These are phyloP conservation scores for Coemansia sp. DNA, from an alignment of 192 early-diverging fungal genomes.

Conservation along the genomic window DNA sequence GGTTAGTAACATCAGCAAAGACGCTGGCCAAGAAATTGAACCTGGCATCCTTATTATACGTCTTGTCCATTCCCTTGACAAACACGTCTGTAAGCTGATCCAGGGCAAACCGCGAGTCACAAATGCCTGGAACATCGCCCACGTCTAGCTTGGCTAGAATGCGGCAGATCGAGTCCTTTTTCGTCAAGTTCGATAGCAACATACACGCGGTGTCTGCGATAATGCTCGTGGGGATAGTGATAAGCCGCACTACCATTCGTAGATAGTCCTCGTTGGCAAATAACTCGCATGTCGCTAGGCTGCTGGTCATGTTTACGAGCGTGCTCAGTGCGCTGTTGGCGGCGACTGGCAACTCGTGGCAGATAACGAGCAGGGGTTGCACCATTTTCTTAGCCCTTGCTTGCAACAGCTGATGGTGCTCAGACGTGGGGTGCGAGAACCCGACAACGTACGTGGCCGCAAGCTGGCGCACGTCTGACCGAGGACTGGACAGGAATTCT, in stretches of 20 bases:
- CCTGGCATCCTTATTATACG: constrained; percentile 79
- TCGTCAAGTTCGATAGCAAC: constrained; percentile 91
- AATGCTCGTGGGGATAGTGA: constrained; percentile 69
- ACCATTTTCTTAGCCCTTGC: constrained; percentile 64
- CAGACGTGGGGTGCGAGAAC: constrained; percentile 64
- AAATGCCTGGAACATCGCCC: constrained; percentile 34
- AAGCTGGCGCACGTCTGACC: constrained; percentile 81
- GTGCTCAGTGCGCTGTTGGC: constrained; percentile 83
- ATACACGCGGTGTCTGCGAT: constrained; percentile 79
- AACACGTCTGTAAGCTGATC: constrained; percentile 91
- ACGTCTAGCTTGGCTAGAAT: constrained; percentile 58
- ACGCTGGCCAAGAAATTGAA: constrained; percentile 90
- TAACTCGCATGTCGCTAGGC: constrained; percentile 60
- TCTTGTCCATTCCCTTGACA: constrained; percentile 75
- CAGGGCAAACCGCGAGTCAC: constrained; percentile 60
- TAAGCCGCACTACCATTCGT: constrained; percentile 66
- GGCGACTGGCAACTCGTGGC: constrained; percentile 71
- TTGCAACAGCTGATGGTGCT: constrained; percentile 64
- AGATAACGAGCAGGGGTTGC: constrained; percentile 67
- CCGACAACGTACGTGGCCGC: constrained; percentile 78
- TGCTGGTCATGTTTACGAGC: constrained; percentile 84
- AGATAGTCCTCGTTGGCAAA: constrained; percentile 76
- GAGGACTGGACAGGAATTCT: constrained; percentile 70
- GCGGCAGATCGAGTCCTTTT: constrained; percentile 61
- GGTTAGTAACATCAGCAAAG: constrained; percentile 85